Base-by-base conservation (phyloP, 768 basidiomycete species). In the Boletus barrowsii region DNA sequence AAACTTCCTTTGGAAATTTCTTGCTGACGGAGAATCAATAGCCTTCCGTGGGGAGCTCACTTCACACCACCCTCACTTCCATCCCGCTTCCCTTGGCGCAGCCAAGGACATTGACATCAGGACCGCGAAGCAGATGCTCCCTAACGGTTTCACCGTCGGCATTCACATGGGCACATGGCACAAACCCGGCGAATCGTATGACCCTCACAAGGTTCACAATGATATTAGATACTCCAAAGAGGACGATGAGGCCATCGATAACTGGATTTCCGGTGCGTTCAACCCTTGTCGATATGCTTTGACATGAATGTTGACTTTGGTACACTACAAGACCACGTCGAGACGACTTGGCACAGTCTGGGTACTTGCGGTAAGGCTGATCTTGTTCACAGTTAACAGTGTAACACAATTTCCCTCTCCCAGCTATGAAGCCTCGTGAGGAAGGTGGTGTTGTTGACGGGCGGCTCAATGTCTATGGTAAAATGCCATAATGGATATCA, bases 291-390 rank as follows among this genome's bases (percentile, higher is more conserved):
- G 24, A 14, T 36, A 4, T 26, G 10, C 37, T 6, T n/a, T 24
- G 17, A n/a, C 33, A 11, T 35, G 2, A 17, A 33, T 14, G 22
- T 54, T 57, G 35, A 58, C 39, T 7, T 32, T 42, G 3, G 24
- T 32, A n/a, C 18, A 24, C 36, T 29, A 20, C 20, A 40, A 49
- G 74, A 85, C 67, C 84, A 87, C 66, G 86, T 88, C 61, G 86
- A 87, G 75, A 87, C 86, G 10, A 87, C 85, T 52, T 87, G 86
- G 86, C 86, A 88, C 75, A 83, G 81, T 66, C 75, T 87, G 47
- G 84, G 82, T 66, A 58, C 61, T 44, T 56, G 56, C 76, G 83
- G 59, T 60, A 44, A 24, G 37, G 14, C 3, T 13, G n/a, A 14
- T 24, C 20, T 35, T 14, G 33, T 30, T 35, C 35, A 40, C 7